Conservation (phyloP, 176 grass and related monocot species). For the Ensete ventricosum region DNA sequence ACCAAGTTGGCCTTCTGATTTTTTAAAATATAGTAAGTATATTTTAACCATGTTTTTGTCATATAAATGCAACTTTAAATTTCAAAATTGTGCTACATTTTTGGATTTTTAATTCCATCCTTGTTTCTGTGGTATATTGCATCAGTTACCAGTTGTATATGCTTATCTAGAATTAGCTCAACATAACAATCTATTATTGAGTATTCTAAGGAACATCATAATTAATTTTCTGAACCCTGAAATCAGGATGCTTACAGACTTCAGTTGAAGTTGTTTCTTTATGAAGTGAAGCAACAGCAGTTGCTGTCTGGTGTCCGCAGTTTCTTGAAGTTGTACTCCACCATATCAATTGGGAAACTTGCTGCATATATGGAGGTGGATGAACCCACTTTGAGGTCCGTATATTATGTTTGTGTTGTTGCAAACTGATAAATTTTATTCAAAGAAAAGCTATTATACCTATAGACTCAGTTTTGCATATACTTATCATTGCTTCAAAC, state of each 20-base stretch:
- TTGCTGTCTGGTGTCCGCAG: constrained; percentile 70
- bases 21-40: no score
- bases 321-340: constrained; percentile 84
- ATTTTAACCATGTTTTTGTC: background rate
- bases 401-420: constrained; percentile 17
- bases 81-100: no score
- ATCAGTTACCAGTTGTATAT: no score
- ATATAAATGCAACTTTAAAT: background rate
- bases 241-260: constrained; percentile 89
- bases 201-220: no score
- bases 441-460: background rate
- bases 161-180: no score
- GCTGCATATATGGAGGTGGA: constrained; percentile 95
- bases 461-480: background rate
- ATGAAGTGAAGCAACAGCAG: constrained; percentile 97
- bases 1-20: no score
- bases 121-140: no score
- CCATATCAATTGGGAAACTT: constrained; percentile 79
- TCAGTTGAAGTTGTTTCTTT: constrained; percentile 95
- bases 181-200: no score
- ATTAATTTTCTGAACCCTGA: background rate
- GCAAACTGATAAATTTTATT: background rate
- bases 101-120: no score
- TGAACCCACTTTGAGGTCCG: constrained; percentile 77
- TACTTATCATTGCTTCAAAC: background rate